Conservation (phyloP, 495 filamentous ascomycete genomes). For the Neurospora sp. region DNA sequence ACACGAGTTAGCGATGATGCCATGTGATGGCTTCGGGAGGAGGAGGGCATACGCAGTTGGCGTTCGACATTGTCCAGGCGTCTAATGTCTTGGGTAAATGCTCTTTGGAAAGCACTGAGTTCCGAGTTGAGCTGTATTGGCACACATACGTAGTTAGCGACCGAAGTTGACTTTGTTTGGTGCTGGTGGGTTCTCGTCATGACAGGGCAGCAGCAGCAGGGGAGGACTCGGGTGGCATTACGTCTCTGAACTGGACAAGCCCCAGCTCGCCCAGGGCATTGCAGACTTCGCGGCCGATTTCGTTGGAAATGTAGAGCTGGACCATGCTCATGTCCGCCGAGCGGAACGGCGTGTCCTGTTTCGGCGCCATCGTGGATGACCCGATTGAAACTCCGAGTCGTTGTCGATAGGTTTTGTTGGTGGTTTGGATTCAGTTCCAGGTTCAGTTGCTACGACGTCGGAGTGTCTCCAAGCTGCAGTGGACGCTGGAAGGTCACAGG, state of each 20-base stretch:
- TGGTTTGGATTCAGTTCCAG: background rate
- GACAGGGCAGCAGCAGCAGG: background rate
- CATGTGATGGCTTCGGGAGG: background rate
- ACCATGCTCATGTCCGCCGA: slow-evolving; percentile 99
- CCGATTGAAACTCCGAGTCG: background rate
- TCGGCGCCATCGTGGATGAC: slow-evolving; percentile 38
- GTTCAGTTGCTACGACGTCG: background rate
- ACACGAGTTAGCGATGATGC: slow-evolving; percentile 5
- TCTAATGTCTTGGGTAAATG: slow-evolving; percentile 94
- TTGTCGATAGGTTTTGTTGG: background rate
- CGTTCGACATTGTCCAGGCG: slow-evolving; percentile 96
- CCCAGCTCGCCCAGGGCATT: slow-evolving; percentile 94
- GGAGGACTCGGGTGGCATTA: slow-evolving; percentile 34
- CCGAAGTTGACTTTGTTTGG: background rate
- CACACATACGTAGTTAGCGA: slow-evolving; percentile 10
- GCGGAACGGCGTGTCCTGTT: slow-evolving; percentile 92
- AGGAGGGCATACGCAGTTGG: slow-evolving; percentile 67
- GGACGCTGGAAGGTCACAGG: background rate
- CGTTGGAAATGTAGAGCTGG: slow-evolving; percentile 96
- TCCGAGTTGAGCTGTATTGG: slow-evolving; percentile 71
- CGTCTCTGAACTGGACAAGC: slow-evolving; percentile 92
- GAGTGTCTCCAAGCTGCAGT: background rate
- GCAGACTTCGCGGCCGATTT: slow-evolving; percentile 95
- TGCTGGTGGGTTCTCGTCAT: slow-evolving; percentile 1
- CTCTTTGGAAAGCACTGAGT: slow-evolving; percentile 87